Percentiles rank a stretch among this genome's conserved stretches.
Evolutionary conservation across 805 yeast genomes (phyloP).

Genomic region (Yamadazyma olivae): DNA sequence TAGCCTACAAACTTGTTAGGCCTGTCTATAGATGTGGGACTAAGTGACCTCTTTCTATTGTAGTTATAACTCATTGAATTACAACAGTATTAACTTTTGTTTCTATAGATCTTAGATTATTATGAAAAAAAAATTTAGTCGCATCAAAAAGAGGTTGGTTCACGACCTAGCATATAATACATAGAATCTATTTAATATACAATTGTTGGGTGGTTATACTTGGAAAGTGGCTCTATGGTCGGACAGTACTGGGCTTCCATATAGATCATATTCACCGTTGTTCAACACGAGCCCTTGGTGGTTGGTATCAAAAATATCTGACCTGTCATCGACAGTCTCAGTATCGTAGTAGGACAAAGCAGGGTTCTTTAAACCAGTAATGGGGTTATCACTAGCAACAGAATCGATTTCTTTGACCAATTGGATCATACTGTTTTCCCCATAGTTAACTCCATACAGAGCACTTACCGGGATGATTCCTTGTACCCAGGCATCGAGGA

Average conservation of each 20-base stretch:
- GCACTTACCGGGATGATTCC: conserved; percentile 43
- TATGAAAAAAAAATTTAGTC: too few relatives aligned
- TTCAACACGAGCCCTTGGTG: conserved; percentile 31
- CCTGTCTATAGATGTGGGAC: conserved; percentile 12
- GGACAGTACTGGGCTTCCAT: neutral
- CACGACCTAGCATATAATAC: neutral
- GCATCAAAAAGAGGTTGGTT: too few relatives aligned
- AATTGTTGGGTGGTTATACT: neutral
- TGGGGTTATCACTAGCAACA: conserved; percentile 37
- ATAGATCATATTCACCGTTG: conserved; percentile 8
- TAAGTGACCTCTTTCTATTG: conserved; percentile 16
- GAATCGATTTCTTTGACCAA: conserved; percentile 53
- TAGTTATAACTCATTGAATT: conserved; percentile 1
- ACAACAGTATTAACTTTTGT: too few relatives aligned
- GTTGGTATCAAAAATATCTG: conserved; percentile 29
- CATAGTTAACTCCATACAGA: conserved; percentile 54
- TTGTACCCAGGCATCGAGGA: conserved; percentile 54
- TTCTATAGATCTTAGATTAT: too few relatives aligned
- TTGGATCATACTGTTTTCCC: conserved; percentile 62
- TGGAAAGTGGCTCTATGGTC: conserved; percentile 12
- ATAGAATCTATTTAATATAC: neutral
- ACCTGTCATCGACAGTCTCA: conserved; percentile 13
- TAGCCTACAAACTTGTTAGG: too few relatives aligned
- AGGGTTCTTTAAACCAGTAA: conserved; percentile 40
- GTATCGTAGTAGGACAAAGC: conserved; percentile 39